Base-by-base conservation (phyloP, 2,329 filamentous ascomycete genomes). In the Cladobotryum mycophilum region DNA sequence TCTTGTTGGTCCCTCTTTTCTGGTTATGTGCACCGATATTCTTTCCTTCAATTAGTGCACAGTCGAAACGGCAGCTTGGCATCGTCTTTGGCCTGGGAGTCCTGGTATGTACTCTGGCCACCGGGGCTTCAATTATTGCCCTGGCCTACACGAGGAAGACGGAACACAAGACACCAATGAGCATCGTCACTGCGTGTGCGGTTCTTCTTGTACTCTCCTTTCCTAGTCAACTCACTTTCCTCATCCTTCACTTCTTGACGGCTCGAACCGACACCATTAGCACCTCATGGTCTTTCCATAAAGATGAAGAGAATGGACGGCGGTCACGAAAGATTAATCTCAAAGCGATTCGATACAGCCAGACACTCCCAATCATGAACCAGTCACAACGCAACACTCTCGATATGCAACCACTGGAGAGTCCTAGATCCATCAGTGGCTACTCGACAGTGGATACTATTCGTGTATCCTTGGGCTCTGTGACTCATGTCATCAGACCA, bases 331-430 rank as follows among this genome's bases (percentile, higher is more conserved):
- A 47, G 15, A 56, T 54, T 42, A 60, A 71, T n/a, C 64, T 80
- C 57, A 81, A 81, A 63, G 69, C 76, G 4, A 70, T 81, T 17
- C 75, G 72, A 2, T 81, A 81, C 59, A 70, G 74, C 59, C 65
- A 72, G 54, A 75, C 76, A 0, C 62, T 64, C 30, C 67, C 68
- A 8, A 60, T 60, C 3, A 59, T 63, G 36, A 61, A 63, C 9
- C 64, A 66, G 17, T 52, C 60, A 9, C 65, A 67, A 37, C 65
- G 64, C 13, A 64, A 67, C 38, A 20, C 71, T 69, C 4, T 63
- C 66, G 35, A 69, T 68, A 6, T 69, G 65, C 5, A 64, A 60
- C 22, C 35, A 5, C 48, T 47, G 35, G 73, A 67, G 8, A 73
- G 74, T 3, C 72, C 74, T 0, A 68, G 69, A 5, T 76, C 77